Percentiles rank a stretch among this genome's conserved stretches.
These are phyloP conservation scores for Trichophyton mentagrophytes DNA, from an alignment of 2,329 filamentous ascomycete species.

Conservation along the genomic window DNA sequence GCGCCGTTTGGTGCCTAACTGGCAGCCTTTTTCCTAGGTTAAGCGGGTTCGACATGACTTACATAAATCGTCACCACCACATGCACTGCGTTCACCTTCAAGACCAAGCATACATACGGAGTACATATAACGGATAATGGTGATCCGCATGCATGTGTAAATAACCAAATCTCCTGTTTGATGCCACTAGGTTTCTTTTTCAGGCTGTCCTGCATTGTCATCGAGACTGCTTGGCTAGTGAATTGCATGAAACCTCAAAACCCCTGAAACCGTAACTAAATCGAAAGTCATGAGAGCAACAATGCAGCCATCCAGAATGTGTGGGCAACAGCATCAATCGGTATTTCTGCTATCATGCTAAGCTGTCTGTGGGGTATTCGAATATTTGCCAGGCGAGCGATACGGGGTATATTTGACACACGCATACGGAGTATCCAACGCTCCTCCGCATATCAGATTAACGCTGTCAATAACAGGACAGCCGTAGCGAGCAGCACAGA, in stretches of 20 bases:
- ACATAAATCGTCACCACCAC: background rate
- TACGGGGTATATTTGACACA: background rate
- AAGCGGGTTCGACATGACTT: background rate
- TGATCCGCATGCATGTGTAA: slow-evolving; percentile 3
- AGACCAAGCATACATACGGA: no score
- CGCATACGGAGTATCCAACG: background rate
- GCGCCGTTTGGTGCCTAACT: background rate
- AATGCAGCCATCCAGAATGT: background rate
- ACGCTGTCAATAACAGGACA: background rate
- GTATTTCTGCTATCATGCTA: background rate
- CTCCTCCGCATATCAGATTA: background rate
- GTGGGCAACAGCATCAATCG: background rate
- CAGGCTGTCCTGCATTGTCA: background rate
- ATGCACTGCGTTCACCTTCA: background rate
- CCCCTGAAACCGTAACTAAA: background rate
- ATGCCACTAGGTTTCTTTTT: background rate
- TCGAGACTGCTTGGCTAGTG: background rate
- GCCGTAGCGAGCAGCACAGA: background rate
- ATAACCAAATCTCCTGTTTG: slow-evolving; percentile 2
- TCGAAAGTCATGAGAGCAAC: background rate
- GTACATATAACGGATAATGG: background rate
- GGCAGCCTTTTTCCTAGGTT: background rate
- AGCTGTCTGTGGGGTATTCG: background rate
- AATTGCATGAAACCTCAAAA: background rate
- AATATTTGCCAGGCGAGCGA: background rate